A percentile compares a stretch with the other conserved stretches of the same genome.
Evolutionary conservation across 352 stramenopile genomes (phyloP).

Genomic region (Halophytophthora batemanensis): DNA sequence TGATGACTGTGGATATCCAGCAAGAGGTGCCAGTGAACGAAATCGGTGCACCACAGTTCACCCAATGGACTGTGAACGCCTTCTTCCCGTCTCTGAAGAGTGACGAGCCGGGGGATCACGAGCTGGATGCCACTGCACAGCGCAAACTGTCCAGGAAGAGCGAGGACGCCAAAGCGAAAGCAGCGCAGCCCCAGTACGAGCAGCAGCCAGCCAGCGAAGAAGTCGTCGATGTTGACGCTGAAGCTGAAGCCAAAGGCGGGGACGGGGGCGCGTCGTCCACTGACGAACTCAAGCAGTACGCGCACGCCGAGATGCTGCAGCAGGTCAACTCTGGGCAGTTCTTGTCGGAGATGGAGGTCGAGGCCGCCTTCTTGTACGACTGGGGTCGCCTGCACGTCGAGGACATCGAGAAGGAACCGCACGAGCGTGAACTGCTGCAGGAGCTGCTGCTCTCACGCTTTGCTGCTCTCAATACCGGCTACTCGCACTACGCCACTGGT

Average conservation of each 20-base stretch:
- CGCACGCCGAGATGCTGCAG: constrained; percentile 60
- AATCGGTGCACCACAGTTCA: constrained; percentile 70
- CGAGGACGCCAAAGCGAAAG: constrained; percentile 6
- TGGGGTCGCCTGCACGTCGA: constrained; percentile 56
- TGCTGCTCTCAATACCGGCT: constrained; percentile 46
- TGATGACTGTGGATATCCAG: constrained; percentile 17
- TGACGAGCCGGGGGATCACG: constrained; percentile 4
- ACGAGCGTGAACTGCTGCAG: constrained; percentile 41
- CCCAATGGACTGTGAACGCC: constrained; percentile 51
- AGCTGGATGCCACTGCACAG: constrained; percentile 10
- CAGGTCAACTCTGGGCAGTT: constrained; percentile 79
- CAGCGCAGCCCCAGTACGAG: constrained; percentile 3
- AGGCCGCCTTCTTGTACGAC: constrained; percentile 80
- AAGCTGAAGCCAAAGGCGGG: constrained; percentile 23
- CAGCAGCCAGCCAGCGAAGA: constrained; percentile 11
- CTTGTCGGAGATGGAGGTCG: constrained; percentile 74
- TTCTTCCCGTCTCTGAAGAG: constrained; percentile 49
- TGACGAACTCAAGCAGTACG: constrained; percentile 63
- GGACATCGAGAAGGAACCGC: constrained; percentile 31
- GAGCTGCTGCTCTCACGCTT: constrained; percentile 61
- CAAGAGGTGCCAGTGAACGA: constrained; percentile 82
- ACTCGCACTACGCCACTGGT: constrained; percentile 76
- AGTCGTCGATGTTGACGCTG: constrained; percentile 8
- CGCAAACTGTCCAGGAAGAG: neutral
- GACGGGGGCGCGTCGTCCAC: constrained; percentile 13